Base-by-base conservation (phyloP, 2,329 filamentous ascomycete species). In the Alternaria triticina region DNA sequence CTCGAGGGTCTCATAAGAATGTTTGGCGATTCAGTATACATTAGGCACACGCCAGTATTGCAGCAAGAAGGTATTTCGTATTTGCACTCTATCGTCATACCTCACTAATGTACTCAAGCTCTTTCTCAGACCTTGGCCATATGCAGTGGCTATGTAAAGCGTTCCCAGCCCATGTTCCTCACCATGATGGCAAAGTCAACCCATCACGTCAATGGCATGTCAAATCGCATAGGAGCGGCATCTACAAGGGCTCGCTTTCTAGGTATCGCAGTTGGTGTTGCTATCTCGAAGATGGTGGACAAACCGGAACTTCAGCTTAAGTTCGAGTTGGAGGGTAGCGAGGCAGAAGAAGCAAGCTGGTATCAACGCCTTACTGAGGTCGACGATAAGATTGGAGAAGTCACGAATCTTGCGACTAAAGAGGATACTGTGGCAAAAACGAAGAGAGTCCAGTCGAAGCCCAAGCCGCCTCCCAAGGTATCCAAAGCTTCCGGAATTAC, bases 1-100 rank as follows among this genome's bases (percentile, higher is more conserved):
- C 77, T 95, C 59, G 88, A 94, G 71, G 92, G 89, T 73, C 87
- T 86, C 52, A 82, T 97, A 52, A 83, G 83, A 43, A 87, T 91
- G 52, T 97, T 98, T 77, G 92, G 93, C 1, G 94, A 97, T 71
- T 88, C 91, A 54, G 83, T 98, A 11, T 97, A 94, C 73, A 93
- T 98, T 70, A 91, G 89, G 61, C 94, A 98, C 79, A 88, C 91
- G 0, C 90, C 94, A 6, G 87, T 91, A n/a, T 76, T 96, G 43
- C 91, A 94, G 73, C 96, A 99, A 85, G 93, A 98, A 86, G 91
- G 93, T 92, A 81, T 47, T 61, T 25, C 7, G n/a, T 12, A 25
- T 20, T 20, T 20, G 3, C 5, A 11, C 23, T 13, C 15, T n/a
- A 43, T 12, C 1, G 20, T 15, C 3, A 20, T 3, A 9, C 11